These are phyloP conservation scores for Aspergillus eucalypticola DNA, from an alignment of 2,329 filamentous ascomycete species.

Conservation along the genomic window DNA sequence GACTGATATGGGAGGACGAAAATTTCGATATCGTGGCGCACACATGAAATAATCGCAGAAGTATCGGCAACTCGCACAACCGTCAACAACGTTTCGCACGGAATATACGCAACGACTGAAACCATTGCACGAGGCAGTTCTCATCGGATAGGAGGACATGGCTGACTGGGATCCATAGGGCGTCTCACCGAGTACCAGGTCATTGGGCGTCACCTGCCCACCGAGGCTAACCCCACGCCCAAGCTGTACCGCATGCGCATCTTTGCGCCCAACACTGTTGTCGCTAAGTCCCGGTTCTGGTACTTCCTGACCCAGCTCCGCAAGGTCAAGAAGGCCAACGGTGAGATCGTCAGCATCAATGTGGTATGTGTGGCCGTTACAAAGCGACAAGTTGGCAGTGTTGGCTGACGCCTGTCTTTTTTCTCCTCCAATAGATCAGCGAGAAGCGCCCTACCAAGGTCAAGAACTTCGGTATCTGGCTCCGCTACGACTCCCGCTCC, in stretches of 20 bases:
- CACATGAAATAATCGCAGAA: constrained; percentile 9
- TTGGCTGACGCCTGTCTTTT: constrained; percentile 17
- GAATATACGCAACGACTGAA: constrained; percentile 17
- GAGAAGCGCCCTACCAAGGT: constrained; percentile 99
- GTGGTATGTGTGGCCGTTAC: constrained; percentile 63
- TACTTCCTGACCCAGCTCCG: constrained; percentile 99
- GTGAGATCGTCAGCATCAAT: constrained; percentile 98
- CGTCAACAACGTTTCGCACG: constrained; percentile 19
- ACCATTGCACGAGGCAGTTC: constrained; percentile 1
- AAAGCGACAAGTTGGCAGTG: constrained; percentile 6
- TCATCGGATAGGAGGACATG: constrained; percentile 16
- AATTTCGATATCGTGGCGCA: constrained; percentile 12
- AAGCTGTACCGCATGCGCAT: constrained; percentile 99
- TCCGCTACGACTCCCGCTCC: constrained; percentile 99
- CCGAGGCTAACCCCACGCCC: constrained; percentile 93
- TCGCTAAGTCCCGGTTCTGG: constrained; percentile 99
- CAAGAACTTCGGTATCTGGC: constrained; percentile 99
- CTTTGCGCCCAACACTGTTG: constrained; percentile 95
- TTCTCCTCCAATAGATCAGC: constrained; percentile 66
- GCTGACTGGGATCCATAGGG: constrained; percentile 61
- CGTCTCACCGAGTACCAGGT: constrained; percentile 99
- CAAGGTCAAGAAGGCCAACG: constrained; percentile 99
- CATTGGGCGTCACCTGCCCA: constrained; percentile 98
- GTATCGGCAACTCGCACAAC: constrained; percentile 11
- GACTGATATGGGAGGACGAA: constrained; percentile 1